A percentile compares a stretch with the other conserved stretches of the same genome.
phyloP scores from a whole-genome alignment of 108 stramenopile species.

The Aurantiochytrium sp. region DNA sequence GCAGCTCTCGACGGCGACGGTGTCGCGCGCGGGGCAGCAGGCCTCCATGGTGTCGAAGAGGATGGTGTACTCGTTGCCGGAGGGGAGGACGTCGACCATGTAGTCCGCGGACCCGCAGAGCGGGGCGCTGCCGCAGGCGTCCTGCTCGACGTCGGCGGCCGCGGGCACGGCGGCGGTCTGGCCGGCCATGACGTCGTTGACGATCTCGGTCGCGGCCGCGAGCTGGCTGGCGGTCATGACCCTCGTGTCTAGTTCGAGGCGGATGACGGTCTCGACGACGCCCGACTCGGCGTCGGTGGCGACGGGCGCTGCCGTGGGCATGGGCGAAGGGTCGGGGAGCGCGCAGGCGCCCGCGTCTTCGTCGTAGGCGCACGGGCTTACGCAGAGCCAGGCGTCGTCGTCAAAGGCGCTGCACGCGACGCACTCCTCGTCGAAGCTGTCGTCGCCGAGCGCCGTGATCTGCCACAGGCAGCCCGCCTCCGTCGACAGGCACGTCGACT shows the following conservation, averaged over 20 bases:
- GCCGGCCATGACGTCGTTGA: not conserved
- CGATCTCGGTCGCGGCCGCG: not conserved
- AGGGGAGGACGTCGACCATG: not conserved
- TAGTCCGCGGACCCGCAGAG: not conserved
- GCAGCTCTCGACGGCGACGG: not conserved
- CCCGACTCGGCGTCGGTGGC: not conserved
- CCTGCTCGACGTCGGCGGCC: no score
- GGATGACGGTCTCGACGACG: not conserved
- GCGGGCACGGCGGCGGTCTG: no score
- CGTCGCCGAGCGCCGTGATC: no score
- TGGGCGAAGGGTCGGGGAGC: not conserved
- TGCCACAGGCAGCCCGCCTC: no score
- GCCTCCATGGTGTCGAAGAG: not conserved
- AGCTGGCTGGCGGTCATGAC: not conserved
- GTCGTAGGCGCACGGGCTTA: not conserved
- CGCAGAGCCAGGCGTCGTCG: not conserved
- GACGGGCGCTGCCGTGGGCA: not conserved
- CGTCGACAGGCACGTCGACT: no score
- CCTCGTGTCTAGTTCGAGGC: not conserved
- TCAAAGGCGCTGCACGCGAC: not conserved
- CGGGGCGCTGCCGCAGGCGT: not conserved
- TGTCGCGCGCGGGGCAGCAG: slow-evolving; percentile 21
- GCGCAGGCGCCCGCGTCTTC: not conserved
- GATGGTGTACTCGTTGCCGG: not conserved
- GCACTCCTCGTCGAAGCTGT: not conserved